A percentile compares a stretch with the other conserved stretches of the same genome.
Conservation (phyloP, 352 stramenopile species). For the Phytophthora foliorum region DNA sequence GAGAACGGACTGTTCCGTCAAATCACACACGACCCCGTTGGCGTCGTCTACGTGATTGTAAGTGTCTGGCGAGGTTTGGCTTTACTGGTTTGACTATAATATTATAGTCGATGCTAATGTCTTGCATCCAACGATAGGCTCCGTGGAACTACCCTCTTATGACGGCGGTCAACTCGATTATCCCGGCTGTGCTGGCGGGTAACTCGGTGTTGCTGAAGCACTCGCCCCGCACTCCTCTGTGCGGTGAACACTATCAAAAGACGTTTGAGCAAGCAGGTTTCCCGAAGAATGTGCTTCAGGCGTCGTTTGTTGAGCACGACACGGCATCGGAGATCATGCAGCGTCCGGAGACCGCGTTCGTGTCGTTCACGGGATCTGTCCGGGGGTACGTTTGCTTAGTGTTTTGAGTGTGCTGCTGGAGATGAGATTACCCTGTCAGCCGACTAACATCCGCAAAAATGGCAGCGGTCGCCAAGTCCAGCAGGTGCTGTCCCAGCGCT, state of each 20-base stretch:
- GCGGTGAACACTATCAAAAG: constrained; percentile 76
- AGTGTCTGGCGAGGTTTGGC: constrained; percentile 7
- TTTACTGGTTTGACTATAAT: constrained; percentile 2
- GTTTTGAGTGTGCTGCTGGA: not conserved
- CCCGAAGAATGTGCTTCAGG: constrained; percentile 69
- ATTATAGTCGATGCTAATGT: constrained; percentile 14
- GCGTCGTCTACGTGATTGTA: constrained; percentile 88
- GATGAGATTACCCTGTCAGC: not conserved
- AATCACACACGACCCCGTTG: constrained; percentile 86
- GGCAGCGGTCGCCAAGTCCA: constrained; percentile 78
- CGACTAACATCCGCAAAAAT: constrained; percentile 7
- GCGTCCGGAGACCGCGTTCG: constrained; percentile 72
- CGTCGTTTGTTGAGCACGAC: constrained; percentile 73
- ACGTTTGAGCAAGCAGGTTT: constrained; percentile 78
- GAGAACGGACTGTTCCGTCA: constrained; percentile 77
- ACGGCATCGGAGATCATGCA: constrained; percentile 78
- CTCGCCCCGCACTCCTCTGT: constrained; percentile 82
- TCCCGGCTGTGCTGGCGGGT: constrained; percentile 81
- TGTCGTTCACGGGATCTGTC: constrained; percentile 89
- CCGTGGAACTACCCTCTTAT: constrained; percentile 91
- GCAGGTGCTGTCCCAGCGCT: constrained; percentile 60
- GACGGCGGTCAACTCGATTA: constrained; percentile 89
- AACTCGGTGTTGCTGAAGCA: constrained; percentile 89
- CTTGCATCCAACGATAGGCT: constrained; percentile 36
- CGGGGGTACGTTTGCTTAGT: constrained; percentile 48